Evolutionary conservation across 73 alveolate genomes (phyloP), one percentile per base, ranked within the genome.

Genomic region (Paramecium caudatum): DNA sequence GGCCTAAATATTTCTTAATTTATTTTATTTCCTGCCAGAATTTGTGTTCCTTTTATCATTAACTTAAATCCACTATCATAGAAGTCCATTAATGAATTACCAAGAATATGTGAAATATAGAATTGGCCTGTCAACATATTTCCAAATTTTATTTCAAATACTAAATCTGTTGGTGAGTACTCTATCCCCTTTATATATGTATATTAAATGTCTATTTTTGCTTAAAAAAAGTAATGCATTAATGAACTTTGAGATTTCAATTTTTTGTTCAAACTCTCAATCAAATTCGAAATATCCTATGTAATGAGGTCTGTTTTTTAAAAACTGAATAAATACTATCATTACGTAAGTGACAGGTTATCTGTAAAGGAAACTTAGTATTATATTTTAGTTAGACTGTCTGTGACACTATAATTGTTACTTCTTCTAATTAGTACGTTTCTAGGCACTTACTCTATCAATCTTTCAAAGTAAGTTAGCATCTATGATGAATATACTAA

Each of bases 101-200:
- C 80, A 6, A 55, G 23, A 5, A 55, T 55, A 8, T 55, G 30
- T 1, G 80, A 55, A 23, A 55, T 16, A 23, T 55, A 55, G 30
- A 55, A 55, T 8, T 55, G 23, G 9, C 46, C 80, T 9, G 30
- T 55, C 80, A 55, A 27, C 80, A 55, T 55, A 0, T 10, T 55
- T 27, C 80, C 80, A 55, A 55, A 55, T 27, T 27, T 10, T 23
- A 55, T 55, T 55, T 55, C 80, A 55, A 55, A 27, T 55, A 55
- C 80, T 23, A 55, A 27, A 7, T 55, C 80, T 12, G 80, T 55
- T 23, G 80, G 80, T 10, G 80, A 37, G 30, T 55, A 55, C 30
- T 55, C 80, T 23, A 55, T 55, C 30, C 30, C 80, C 2, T 23
- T 4, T 27, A 55, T 55, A 55, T 43, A 55, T n/a, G n/a, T n/a